These are phyloP conservation scores for Hylodesmum podocarpum DNA, from an alignment of 306 rosid species.

Conservation along the genomic window DNA sequence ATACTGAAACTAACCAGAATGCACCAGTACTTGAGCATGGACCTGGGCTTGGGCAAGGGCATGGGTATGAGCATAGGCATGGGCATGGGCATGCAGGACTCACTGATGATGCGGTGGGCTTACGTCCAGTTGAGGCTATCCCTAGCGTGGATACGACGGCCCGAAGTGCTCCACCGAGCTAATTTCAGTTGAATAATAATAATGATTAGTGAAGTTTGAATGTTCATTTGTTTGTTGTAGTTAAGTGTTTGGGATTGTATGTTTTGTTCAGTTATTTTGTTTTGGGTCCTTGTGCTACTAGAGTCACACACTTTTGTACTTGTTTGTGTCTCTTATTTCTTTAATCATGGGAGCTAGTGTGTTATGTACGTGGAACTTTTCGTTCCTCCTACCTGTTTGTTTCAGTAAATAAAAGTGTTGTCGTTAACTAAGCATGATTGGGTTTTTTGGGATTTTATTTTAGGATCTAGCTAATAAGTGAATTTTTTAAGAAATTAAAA, in stretches of 20 bases:
- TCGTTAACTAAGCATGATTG: neutral
- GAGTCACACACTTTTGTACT: neutral
- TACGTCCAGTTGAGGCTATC: slow-evolving; percentile 35
- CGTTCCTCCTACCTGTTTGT: neutral
- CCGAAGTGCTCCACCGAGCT: slow-evolving; percentile 28
- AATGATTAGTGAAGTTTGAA: neutral
- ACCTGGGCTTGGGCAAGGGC: too few relatives aligned
- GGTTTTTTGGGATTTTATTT: neutral
- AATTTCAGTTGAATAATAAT: neutral
- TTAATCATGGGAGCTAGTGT: neutral
- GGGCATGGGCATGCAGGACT: slow-evolving; percentile 25
- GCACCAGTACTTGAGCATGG: too few relatives aligned
- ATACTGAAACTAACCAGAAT: too few relatives aligned
- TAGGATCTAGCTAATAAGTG: too few relatives aligned
- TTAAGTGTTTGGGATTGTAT: too few relatives aligned
- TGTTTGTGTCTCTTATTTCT: neutral
- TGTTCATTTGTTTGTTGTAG: neutral
- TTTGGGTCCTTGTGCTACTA: neutral
- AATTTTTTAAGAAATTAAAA: too few relatives aligned
- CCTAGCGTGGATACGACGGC: slow-evolving; percentile 37
- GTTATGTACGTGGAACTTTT: neutral
- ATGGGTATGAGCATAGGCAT: too few relatives aligned
- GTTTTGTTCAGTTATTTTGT: neutral
- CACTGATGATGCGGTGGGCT: slow-evolving; percentile 25
- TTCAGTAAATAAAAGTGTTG: neutral